These are phyloP conservation scores for Fusarium irregulare DNA, from an alignment of 2,329 filamentous ascomycete genomes.

Conservation along the genomic window DNA sequence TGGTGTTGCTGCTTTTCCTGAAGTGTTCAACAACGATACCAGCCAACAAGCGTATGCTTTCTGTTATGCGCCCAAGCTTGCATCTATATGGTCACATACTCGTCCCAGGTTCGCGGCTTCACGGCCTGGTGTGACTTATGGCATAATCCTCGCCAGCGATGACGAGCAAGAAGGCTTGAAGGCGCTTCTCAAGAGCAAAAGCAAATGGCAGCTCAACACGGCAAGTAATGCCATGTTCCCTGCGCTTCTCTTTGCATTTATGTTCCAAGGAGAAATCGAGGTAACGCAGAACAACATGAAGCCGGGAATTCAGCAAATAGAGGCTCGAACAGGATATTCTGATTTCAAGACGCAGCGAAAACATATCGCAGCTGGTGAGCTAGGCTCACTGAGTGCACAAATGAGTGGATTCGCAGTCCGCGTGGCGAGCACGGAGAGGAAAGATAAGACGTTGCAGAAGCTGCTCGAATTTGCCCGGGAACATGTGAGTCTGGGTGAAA, in stretches of 20 bases:
- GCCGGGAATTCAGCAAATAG: conserved; percentile 49
- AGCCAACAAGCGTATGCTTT: conserved; percentile 47
- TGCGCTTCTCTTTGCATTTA: conserved; percentile 49
- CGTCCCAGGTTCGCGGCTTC: conserved; percentile 16
- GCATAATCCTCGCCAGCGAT: conserved; percentile 48
- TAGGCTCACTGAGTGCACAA: conserved; percentile 49
- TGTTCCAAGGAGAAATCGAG: conserved; percentile 51
- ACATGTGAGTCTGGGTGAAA: neutral
- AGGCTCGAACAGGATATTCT: conserved; percentile 52
- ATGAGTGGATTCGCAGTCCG: conserved; percentile 52
- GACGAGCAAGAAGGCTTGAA: conserved; percentile 43
- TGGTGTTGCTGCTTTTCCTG: conserved; percentile 47
- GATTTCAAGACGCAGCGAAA: conserved; percentile 48
- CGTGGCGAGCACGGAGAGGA: conserved; percentile 53
- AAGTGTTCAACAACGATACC: neutral
- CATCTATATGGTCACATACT: conserved; percentile 52
- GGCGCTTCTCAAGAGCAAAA: conserved; percentile 38
- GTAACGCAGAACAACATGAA: conserved; percentile 49
- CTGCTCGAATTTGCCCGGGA: conserved; percentile 50
- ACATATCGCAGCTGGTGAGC: conserved; percentile 45
- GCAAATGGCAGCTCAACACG: conserved; percentile 46
- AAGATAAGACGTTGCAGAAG: conserved; percentile 50
- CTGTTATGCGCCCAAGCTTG: conserved; percentile 54
- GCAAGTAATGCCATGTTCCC: conserved; percentile 52
- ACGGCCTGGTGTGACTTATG: conserved; percentile 42